Base-by-base conservation (phyloP, 345 rosid species). In the Abelmoschus esculentus region DNA sequence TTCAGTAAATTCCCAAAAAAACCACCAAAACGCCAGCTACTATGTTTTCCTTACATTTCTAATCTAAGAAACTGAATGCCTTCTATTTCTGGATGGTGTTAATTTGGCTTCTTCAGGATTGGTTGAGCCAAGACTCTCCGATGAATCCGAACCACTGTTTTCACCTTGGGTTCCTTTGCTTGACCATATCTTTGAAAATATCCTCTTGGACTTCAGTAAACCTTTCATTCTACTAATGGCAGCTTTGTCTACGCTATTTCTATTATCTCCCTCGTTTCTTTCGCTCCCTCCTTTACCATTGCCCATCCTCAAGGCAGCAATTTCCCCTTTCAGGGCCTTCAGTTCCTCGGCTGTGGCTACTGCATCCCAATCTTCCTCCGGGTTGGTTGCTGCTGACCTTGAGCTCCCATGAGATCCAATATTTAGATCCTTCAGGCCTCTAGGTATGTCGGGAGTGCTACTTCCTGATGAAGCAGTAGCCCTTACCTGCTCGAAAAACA, bases 311-410 rank as follows among this genome's bases (percentile, higher is more conserved):
- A 89, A 52, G 3, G 89, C 79, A 0, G 90, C 93, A 49, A 91
- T 78, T 72, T 91, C 96, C 2, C 74, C 73, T 72, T 81, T 91
- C 28, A 91, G 77, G 57, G 85, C 89, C 84, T 74, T 86, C 61
- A 91, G 90, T 72, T 89, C 97, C 66, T 87, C 96, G 0, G 81
- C 89, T 2, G 91, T 81, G 17, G 91, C 90, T 61, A 87, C 81
- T 0, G 83, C 83, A 49, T 91, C 97, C 97, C 97, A 91, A 63
- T 91, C 97, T 53, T 88, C 96, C 73, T 89, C 97, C 1, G 80
- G 80, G 62, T 84, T 83, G 4, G 93, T 84, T 26, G 83, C 76
- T 15, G 83, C 87, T 1, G 96, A 89, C 71, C 88, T 86, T 52
- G 96, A 80, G 82, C 97, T 91, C 44, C 90, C 84, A 0, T 78